These are phyloP conservation scores for Rhizopus sp. DNA, from an alignment of 371 early-diverging fungal genomes.

Conservation along the genomic window DNA sequence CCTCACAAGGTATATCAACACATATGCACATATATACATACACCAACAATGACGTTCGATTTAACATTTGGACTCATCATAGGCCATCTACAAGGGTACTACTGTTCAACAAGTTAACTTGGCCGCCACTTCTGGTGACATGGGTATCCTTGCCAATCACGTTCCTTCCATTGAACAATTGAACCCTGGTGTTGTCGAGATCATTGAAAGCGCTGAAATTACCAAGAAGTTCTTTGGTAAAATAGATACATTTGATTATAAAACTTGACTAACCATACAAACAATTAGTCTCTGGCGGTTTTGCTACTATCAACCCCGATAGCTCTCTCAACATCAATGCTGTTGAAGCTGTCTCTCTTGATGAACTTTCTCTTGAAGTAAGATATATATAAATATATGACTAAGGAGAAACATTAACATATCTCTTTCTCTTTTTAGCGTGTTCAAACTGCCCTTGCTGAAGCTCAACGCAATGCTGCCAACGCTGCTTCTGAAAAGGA, in stretches of 20 bases:
- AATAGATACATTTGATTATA: neutral
- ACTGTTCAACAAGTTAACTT: slow-evolving; percentile 94
- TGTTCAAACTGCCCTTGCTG: slow-evolving; percentile 78
- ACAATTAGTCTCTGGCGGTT: slow-evolving; percentile 89
- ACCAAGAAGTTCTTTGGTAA: slow-evolving; percentile 94
- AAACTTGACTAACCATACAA: neutral
- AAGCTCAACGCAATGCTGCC: slow-evolving; percentile 73
- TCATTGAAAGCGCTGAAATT: slow-evolving; percentile 75
- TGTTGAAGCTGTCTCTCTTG: slow-evolving; percentile 91
- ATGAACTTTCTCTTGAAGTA: slow-evolving; percentile 82
- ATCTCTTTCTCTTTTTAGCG: slow-evolving; percentile 56
- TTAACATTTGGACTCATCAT: slow-evolving; percentile 3
- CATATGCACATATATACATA: neutral
- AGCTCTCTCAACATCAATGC: slow-evolving; percentile 96
- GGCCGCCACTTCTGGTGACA: slow-evolving; percentile 92
- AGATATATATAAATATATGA: slow-evolving; percentile 3
- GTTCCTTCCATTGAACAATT: slow-evolving; percentile 96
- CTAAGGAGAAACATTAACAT: neutral
- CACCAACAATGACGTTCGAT: neutral
- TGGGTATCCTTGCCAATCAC: slow-evolving; percentile 98
- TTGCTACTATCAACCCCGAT: slow-evolving; percentile 96
- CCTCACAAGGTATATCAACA: slow-evolving; percentile 80
- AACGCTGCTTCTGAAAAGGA: slow-evolving; percentile 74
- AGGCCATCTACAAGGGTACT: slow-evolving; percentile 75
- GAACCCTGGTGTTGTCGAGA: slow-evolving; percentile 89